Base-by-base conservation (phyloP, 2,329 filamentous ascomycete species). In the Didymella lethalis region DNA sequence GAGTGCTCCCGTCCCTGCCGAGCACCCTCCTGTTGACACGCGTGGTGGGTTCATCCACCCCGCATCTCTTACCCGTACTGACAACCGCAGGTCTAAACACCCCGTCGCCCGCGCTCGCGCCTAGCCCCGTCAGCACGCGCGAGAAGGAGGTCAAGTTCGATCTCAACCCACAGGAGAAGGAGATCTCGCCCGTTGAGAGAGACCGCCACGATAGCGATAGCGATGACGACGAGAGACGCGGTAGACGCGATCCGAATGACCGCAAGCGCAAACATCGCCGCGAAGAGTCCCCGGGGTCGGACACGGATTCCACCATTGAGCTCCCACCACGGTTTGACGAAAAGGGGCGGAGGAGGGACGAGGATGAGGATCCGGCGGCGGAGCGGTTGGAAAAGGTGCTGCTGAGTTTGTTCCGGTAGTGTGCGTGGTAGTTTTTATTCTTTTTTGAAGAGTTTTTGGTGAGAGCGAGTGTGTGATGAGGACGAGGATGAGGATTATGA, bases 1-100 rank as follows among this genome's bases (percentile, higher is more conserved):
- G 81, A 83, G 81, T 83, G 77, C 77, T 75, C 69, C 65, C 64
- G 64, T 61, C 62, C 69, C 66, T 70, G 57, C 64, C 63, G 52
- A 53, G 49, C 58, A 57, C 53, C 45, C 60, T 65, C 67, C 63
- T 66, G 48, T 50, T 48, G 52, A 44, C 25, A 48, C 48, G 46
- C 58, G 58, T 57, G 58, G 58, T 61, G 58, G 58, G 58, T 61
- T 44, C 51, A 53, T 32, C 61, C 65, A 61, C 68, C 53, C 25
- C 49, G 23, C 52, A 40, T 52, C 61, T 64, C 38, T 61, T 32
- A 20, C 47, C 16, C 16, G 2, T 34, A 32, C 63, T 75, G 70
- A 70, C 72, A 50, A 71, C 68, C 71, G 67, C 47, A 59, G 57
- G 57, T 59, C 46, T 59, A 55, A 48, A 32, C 36, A 43, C 23